These are phyloP conservation scores for Aspergillus sclerotioniger DNA, from an alignment of 495 filamentous ascomycete genomes.

Conservation along the genomic window DNA sequence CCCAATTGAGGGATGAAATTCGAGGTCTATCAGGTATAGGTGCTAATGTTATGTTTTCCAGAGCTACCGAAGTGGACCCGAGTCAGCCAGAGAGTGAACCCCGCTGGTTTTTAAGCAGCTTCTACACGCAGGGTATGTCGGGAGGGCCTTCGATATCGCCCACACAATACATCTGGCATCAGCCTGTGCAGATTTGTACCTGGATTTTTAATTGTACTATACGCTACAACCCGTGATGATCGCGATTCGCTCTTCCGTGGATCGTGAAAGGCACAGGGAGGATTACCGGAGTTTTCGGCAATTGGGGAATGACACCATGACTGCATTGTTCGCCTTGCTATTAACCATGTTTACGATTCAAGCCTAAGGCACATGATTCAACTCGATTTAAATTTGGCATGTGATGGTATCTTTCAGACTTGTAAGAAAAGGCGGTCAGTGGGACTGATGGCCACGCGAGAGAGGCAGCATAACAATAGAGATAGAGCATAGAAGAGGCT, in stretches of 20 bases:
- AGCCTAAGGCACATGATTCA: slow-evolving; percentile 27
- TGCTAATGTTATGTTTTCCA: slow-evolving; percentile 31
- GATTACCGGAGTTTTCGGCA: slow-evolving; percentile 42
- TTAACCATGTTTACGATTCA: slow-evolving; percentile 32
- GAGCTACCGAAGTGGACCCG: slow-evolving; percentile 95
- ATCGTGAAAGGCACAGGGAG: slow-evolving; percentile 26
- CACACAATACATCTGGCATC: slow-evolving; percentile 3
- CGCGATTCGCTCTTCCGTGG: neutral
- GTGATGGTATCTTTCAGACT: neutral
- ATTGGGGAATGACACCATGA: slow-evolving; percentile 27
- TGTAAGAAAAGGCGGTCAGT: slow-evolving; percentile 2
- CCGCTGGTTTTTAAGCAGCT: slow-evolving; percentile 76
- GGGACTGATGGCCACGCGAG: neutral
- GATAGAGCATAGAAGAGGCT: slow-evolving; percentile 17
- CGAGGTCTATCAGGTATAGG: neutral
- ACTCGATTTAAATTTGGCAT: slow-evolving; percentile 13
- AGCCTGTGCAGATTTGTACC: slow-evolving; percentile 1
- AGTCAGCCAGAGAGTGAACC: slow-evolving; percentile 88
- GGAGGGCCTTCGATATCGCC: slow-evolving; percentile 11
- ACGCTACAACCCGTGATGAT: slow-evolving; percentile 21
- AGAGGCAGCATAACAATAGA: slow-evolving; percentile 13
- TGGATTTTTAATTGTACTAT: slow-evolving; percentile 32
- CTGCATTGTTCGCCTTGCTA: slow-evolving; percentile 18
- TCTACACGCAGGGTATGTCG: neutral
- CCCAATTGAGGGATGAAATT: neutral